Evolutionary conservation across 176 grass and related monocot species (phyloP).

Genomic region (Aegilops bicornis): DNA sequence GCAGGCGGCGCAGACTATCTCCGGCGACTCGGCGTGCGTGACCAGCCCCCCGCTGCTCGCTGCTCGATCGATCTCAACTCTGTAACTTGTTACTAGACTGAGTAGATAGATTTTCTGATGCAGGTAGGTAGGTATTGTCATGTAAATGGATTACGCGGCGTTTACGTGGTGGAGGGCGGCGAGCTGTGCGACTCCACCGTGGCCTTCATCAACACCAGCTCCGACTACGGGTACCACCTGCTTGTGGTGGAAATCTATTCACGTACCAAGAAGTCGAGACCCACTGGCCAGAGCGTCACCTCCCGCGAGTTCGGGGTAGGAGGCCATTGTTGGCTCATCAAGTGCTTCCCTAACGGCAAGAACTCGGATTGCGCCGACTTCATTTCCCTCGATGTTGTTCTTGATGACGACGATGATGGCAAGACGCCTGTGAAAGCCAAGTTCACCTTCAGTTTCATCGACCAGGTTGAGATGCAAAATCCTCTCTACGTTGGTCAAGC

Average conservation of each 20-base stretch:
- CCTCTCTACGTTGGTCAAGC: not conserved
- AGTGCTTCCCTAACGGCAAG: not conserved
- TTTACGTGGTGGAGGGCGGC: not conserved
- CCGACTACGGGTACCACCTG: not conserved
- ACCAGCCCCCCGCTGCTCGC: too few species aligned
- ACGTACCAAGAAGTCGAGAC: not conserved
- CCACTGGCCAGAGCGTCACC: not conserved
- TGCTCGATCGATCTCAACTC: too few species aligned
- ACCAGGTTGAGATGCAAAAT: not conserved
- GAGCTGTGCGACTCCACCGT: not conserved
- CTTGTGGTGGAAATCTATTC: not conserved
- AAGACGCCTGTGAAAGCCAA: not conserved
- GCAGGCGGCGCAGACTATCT: too few species aligned
- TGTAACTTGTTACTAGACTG: too few species aligned
- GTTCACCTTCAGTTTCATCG: not conserved
- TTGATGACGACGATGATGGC: not conserved
- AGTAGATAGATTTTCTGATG: not conserved
- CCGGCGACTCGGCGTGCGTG: too few species aligned
- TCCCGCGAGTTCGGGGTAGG: not conserved
- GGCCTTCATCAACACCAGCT: not conserved
- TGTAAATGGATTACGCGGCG: too few species aligned
- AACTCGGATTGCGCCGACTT: not conserved
- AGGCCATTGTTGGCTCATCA: not conserved
- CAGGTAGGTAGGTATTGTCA: not conserved
- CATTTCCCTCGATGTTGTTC: not conserved